These are phyloP conservation scores for Cladosporium velox DNA, from an alignment of 2,329 filamentous ascomycete genomes.

Conservation along the genomic window DNA sequence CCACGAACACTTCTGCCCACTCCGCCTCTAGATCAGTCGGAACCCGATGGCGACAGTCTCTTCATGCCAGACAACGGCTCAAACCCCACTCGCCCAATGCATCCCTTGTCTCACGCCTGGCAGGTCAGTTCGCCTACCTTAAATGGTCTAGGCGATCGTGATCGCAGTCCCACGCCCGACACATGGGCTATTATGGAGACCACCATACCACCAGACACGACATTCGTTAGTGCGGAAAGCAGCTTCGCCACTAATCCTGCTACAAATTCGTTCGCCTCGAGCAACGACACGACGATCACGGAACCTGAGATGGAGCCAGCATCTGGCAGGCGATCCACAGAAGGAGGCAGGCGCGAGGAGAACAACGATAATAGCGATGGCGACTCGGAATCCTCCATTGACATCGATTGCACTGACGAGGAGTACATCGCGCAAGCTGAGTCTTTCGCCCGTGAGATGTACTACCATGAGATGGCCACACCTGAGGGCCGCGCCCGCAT, in stretches of 20 bases:
- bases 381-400: conserved; percentile 53
- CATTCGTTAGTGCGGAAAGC: conserved; percentile 75
- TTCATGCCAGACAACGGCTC: conserved; percentile 24
- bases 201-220: conserved; percentile 78
- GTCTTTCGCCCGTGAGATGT: conserved; percentile 34
- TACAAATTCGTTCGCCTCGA: conserved; percentile 50
- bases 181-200: conserved; percentile 80
- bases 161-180: conserved; percentile 71
- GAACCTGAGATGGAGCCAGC: conserved; percentile 28
- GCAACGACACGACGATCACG: conserved; percentile 34
- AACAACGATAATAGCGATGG: conserved; percentile 52
- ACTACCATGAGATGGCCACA: conserved; percentile 30
- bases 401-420: conserved; percentile 46
- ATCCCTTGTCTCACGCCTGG: conserved; percentile 37
- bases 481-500: conserved; percentile 33
- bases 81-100: conserved; percentile 24
- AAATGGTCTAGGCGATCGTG: conserved; percentile 81
- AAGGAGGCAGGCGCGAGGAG: conserved; percentile 49
- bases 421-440: conserved; percentile 30
- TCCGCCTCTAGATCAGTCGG: conserved; percentile 20
- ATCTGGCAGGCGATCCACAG: conserved; percentile 29
- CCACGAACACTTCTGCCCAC: conserved; percentile 8
- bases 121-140: conserved; percentile 39
- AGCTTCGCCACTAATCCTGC: conserved; percentile 74
- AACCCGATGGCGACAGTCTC: conserved; percentile 26